Base-by-base conservation (phyloP, 768 basidiomycete species). In the Amanita pseudoporphyria region DNA sequence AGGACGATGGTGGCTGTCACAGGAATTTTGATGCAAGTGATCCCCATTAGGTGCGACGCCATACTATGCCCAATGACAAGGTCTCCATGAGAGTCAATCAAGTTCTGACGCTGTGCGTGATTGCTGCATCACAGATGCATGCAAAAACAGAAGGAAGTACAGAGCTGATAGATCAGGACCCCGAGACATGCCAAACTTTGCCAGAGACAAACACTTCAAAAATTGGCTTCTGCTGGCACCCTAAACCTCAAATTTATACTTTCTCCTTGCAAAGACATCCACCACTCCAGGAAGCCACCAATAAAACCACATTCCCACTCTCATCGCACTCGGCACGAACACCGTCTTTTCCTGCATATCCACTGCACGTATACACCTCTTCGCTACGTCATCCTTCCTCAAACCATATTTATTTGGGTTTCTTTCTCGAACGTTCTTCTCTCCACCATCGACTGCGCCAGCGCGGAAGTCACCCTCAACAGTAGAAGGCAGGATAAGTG, bases 391-490 rank as follows among this genome's bases (percentile, higher is more conserved):
- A 0, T 72, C 77, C 19, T 73, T 63, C 60, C 74, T 83, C 19
- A 91, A 59, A 3, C 83, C 85, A 22, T 67, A 57, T 53, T 70
- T 73, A 52, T 76, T 76, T 0, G 82, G 78, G 48, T 85, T 75
- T 2, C 59, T 53, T 57, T 80, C 77, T 19, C 69, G 59, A 3
- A 70, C 64, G 1, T 40, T 22, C 9, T 18, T 14, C 5, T 62
- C 64, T 10, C 69, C 70, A 6, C 70, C 65, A 56, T 91, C 86
- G 9, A 87, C 83, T 0, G 89, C 87, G 2, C 82, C 82, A 0
- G 80, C 75, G n/a, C 88, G 81, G 65, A 91, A 91, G 57, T 76
- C 70, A 32, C 87, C 86, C 56, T 87, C 78, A 26, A 91, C 76
- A 9, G 87, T 88, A 30, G 72, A 71, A 6, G 87, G 87, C 2